Percentiles rank a stretch among this genome's conserved stretches.
phyloP scores from a whole-genome alignment of 306 rosid genomes.

The Carpinus viminea region DNA sequence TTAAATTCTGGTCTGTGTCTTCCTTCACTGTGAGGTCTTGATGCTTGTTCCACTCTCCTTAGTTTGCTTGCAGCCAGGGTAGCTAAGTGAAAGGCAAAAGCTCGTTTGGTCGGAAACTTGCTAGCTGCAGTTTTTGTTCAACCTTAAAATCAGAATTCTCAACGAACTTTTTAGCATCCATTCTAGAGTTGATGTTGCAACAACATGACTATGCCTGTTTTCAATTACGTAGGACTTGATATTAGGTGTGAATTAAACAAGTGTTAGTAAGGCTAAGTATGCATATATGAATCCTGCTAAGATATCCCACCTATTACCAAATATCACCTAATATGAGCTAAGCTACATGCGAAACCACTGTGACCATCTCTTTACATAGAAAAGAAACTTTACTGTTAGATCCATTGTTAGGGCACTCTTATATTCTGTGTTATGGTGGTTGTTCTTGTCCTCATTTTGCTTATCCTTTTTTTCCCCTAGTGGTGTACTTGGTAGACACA shows the following conservation, averaged over 20 bases:
- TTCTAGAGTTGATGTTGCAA: background rate
- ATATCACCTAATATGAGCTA: background rate
- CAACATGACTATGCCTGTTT: no score
- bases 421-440: background rate
- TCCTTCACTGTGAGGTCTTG: background rate
- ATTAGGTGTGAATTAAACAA: no score
- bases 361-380: background rate
- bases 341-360: background rate
- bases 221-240: no score
- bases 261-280: no score
- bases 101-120: no score
- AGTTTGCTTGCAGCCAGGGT: background rate
- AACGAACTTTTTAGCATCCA: background rate
- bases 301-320: background rate
- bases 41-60: background rate
- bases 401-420: background rate
- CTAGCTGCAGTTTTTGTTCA: background rate
- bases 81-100: background rate
- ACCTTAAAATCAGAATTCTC: background rate
- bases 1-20: background rate
- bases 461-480: background rate
- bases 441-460: background rate
- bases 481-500: conserved; percentile 20
- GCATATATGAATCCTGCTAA: no score
- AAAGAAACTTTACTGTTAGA: background rate